Percentiles rank a stretch among this genome's conserved stretches.
These are phyloP conservation scores for Artemisia annua DNA, from an alignment of 129 eudicot genomes.

Conservation along the genomic window DNA sequence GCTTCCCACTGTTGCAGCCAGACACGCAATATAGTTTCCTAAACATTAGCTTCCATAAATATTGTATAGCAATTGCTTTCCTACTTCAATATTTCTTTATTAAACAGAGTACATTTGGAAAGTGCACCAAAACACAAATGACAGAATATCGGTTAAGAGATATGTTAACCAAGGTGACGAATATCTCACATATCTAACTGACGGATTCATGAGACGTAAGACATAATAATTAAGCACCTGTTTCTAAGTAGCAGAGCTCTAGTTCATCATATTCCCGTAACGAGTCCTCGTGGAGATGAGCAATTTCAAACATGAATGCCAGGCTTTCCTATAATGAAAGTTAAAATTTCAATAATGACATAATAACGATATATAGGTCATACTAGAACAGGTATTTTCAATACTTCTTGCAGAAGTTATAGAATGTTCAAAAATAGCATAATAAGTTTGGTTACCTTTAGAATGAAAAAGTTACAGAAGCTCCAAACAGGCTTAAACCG, in stretches of 20 bases:
- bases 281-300: slow-evolving; percentile 97
- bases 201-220: too few relatives aligned
- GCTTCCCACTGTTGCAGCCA: background rate
- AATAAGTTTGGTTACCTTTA: slow-evolving; percentile 55
- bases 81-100: too few relatives aligned
- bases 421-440: slow-evolving; percentile 5
- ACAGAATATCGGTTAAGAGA: too few relatives aligned
- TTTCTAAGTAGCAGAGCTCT: slow-evolving; percentile 96
- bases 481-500: slow-evolving; percentile 97
- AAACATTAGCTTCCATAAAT: too few relatives aligned
- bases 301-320: slow-evolving; percentile 99
- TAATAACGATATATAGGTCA: background rate
- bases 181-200: too few relatives aligned
- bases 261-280: slow-evolving; percentile 98
- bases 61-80: too few relatives aligned
- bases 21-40: too few relatives aligned
- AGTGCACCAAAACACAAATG: too few relatives aligned
- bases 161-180: too few relatives aligned
- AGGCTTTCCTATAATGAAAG: slow-evolving; percentile 72
- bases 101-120: too few relatives aligned
- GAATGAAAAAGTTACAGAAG: slow-evolving; percentile 92
- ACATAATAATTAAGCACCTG: slow-evolving; percentile 56
- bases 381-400: too few relatives aligned
- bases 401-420: slow-evolving; percentile 9
- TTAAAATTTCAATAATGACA: background rate